Percentiles rank a stretch among this genome's conserved stretches.
Conservation (phyloP, 192 early-diverging fungal species). For the Hyaloraphidium curvatum region DNA sequence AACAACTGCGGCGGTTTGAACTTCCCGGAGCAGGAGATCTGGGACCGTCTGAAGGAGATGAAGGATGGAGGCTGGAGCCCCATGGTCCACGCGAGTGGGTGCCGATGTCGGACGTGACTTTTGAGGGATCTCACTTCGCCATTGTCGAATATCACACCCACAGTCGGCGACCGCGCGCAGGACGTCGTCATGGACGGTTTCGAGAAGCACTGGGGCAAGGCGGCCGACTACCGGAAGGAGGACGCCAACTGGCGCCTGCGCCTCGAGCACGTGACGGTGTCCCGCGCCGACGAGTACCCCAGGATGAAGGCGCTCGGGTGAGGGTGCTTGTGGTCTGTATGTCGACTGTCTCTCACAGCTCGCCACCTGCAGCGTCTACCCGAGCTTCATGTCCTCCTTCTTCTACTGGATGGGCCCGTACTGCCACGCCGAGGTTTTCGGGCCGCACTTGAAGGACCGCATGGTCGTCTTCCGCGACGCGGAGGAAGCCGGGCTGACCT, state of each 20-base stretch:
- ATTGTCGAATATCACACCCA: too few relatives aligned
- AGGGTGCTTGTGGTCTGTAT: too few relatives aligned
- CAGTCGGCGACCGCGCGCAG: background rate
- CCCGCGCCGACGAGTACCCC: background rate
- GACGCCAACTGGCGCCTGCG: background rate
- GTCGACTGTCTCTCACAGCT: too few relatives aligned
- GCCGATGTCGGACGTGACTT: too few relatives aligned
- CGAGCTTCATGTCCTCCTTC: background rate
- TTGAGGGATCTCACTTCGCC: too few relatives aligned
- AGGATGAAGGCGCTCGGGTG: conserved; percentile 1
- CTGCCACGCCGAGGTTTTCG: background rate
- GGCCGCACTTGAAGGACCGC: background rate
- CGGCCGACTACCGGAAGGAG: too few relatives aligned
- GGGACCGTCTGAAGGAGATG: background rate
- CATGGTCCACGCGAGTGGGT: too few relatives aligned
- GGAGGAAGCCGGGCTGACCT: too few relatives aligned
- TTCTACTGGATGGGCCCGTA: background rate
- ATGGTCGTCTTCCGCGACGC: too few relatives aligned
- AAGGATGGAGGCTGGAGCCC: background rate
- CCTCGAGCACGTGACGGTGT: background rate
- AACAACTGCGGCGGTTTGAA: background rate
- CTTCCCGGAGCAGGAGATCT: background rate
- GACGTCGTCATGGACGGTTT: background rate
- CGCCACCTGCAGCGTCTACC: too few relatives aligned
- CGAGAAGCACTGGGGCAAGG: background rate